Conservation (phyloP, 345 rosid species). For the Moricandia moricandioides region DNA sequence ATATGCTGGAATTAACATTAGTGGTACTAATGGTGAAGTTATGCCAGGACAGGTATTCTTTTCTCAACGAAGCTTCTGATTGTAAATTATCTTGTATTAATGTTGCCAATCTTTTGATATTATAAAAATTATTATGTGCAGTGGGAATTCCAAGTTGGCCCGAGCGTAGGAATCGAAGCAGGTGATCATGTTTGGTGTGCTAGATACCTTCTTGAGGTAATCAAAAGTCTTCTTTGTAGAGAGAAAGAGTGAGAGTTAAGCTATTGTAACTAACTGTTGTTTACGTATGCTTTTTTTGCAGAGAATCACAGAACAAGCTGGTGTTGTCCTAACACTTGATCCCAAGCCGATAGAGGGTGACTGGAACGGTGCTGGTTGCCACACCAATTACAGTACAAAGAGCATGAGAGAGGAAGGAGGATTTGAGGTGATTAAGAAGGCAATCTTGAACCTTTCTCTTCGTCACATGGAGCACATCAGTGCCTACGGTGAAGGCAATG, state of each 20-base stretch:
- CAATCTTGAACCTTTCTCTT: constrained; percentile 84
- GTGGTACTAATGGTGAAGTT: constrained; percentile 98
- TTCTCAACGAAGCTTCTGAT: neutral
- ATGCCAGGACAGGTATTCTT: constrained; percentile 93
- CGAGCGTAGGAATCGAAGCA: constrained; percentile 94
- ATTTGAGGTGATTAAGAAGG: constrained; percentile 81
- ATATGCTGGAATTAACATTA: constrained; percentile 89
- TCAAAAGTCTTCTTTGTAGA: neutral
- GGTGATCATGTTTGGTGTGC: constrained; percentile 93
- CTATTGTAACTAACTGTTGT: neutral
- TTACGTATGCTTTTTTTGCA: constrained; percentile 35
- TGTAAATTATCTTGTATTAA: neutral
- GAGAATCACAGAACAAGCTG: constrained; percentile 98
- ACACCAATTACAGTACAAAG: constrained; percentile 95
- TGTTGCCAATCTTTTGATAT: neutral
- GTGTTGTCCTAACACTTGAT: constrained; percentile 87
- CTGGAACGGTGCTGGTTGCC: constrained; percentile 99
- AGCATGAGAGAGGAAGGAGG: constrained; percentile 97
- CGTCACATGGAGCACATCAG: constrained; percentile 86
- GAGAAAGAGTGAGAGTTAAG: neutral
- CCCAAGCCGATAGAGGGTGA: constrained; percentile 97
- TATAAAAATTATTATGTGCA: constrained; percentile 32
- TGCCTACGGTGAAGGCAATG: constrained; percentile 98
- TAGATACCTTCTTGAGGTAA: constrained; percentile 97
- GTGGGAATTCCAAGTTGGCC: constrained; percentile 99